Conservation (phyloP, 768 basidiomycete genomes). For the Leccinum ochraceum region DNA sequence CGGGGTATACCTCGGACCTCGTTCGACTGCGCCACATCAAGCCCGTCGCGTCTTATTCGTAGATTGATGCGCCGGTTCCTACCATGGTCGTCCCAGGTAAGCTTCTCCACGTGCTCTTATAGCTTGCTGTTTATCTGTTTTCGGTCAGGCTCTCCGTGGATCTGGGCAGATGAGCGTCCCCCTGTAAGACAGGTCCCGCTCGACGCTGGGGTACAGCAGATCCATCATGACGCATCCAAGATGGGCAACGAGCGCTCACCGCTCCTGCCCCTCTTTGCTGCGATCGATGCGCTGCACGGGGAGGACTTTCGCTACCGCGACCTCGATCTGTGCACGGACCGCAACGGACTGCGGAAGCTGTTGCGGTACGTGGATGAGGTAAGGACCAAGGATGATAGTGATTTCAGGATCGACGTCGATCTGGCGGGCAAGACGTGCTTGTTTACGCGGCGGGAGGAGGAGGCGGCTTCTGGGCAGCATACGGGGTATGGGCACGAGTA, state of each 20-base stretch:
- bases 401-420: slow-evolving; percentile 71
- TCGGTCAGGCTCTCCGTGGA: no score
- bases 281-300: slow-evolving; percentile 46
- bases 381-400: slow-evolving; percentile 26
- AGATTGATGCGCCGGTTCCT: no score
- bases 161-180: no score
- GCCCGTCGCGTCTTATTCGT: no score
- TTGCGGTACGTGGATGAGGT: slow-evolving; percentile 46
- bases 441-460: slow-evolving; percentile 58
- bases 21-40: no score
- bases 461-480: slow-evolving; percentile 17
- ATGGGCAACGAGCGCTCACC: slow-evolving; percentile 36
- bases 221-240: slow-evolving; percentile 60
- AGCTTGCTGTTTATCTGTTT: no score
- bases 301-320: slow-evolving; percentile 30
- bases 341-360: slow-evolving; percentile 66
- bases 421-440: slow-evolving; percentile 63
- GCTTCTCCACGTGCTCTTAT: no score
- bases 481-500: slow-evolving; percentile 61
- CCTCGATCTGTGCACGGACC: slow-evolving; percentile 58
- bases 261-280: slow-evolving; percentile 58
- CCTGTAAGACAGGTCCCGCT: no score
- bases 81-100: no score
- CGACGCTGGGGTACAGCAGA: no score
- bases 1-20: no score